Conservation (phyloP, 177 flowering plant species). For the Vitis hybrid region DNA sequence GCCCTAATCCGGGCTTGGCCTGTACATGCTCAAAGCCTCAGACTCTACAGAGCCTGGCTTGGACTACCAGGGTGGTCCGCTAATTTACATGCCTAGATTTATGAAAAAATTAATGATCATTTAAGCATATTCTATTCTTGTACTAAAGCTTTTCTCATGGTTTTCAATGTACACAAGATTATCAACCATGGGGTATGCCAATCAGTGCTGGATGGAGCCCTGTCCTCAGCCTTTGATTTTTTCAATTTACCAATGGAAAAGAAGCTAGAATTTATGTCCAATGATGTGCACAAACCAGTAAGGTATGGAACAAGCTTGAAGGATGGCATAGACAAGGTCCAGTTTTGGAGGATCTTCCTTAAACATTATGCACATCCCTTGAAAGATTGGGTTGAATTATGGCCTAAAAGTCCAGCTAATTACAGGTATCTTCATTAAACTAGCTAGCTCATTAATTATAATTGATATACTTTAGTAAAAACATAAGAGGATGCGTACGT, state of each 20-base stretch:
- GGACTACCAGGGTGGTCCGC: too few relatives aligned
- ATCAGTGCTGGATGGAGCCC: conserved; percentile 30
- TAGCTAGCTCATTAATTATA: too few relatives aligned
- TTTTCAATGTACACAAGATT: conserved; percentile 17
- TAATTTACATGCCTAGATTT: too few relatives aligned
- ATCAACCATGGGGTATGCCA: conserved; percentile 45
- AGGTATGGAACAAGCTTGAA: conserved; percentile 46
- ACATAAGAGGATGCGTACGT: too few relatives aligned
- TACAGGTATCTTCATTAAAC: conserved; percentile 28
- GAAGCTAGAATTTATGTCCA: conserved; percentile 38
- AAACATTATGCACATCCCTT: conserved; percentile 63
- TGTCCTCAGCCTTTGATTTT: conserved; percentile 27
- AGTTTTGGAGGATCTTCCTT: conserved; percentile 56
- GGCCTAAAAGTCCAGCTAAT: conserved; percentile 47
- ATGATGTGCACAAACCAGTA: conserved; percentile 52
- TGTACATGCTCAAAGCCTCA: too few relatives aligned
- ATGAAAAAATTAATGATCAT: too few relatives aligned
- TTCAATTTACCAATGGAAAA: conserved; percentile 36
- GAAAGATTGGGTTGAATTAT: conserved; percentile 35
- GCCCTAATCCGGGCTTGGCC: too few relatives aligned
- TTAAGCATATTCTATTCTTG: too few relatives aligned
- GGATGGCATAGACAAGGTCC: conserved; percentile 40
- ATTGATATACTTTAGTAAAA: too few relatives aligned
- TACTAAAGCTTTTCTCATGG: not conserved
- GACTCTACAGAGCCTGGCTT: too few relatives aligned